A percentile compares a stretch with the other conserved stretches of the same genome.
These are phyloP conservation scores for Phytophthora constricta DNA, from an alignment of 352 stramenopile species.

Conservation along the genomic window DNA sequence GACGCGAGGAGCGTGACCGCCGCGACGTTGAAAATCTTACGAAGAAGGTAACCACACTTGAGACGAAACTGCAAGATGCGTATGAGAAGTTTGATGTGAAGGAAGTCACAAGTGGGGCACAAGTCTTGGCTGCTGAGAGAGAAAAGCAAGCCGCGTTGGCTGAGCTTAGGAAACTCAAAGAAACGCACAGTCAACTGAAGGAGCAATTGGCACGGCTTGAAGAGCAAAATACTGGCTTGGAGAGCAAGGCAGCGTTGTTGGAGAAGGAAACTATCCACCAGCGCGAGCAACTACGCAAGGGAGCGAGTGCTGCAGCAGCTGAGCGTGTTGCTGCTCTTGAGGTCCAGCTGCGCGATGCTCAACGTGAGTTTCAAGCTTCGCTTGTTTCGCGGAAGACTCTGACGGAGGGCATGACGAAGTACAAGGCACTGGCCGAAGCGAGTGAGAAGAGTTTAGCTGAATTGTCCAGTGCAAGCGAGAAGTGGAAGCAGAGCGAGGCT, in stretches of 20 bases:
- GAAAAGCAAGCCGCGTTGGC: constrained; percentile 61
- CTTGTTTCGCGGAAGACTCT: constrained; percentile 68
- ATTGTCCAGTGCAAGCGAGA: constrained; percentile 65
- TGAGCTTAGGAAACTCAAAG: constrained; percentile 52
- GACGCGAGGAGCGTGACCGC: constrained; percentile 62
- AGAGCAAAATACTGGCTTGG: constrained; percentile 53
- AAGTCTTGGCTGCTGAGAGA: constrained; percentile 54
- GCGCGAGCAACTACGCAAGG: constrained; percentile 70
- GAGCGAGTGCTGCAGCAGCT: constrained; percentile 56
- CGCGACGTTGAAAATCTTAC: constrained; percentile 52
- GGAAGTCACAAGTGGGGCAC: constrained; percentile 51
- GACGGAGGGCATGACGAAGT: constrained; percentile 67
- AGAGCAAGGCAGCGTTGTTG: constrained; percentile 50
- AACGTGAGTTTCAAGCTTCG: constrained; percentile 63
- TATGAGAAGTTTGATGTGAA: constrained; percentile 74
- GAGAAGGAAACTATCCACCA: constrained; percentile 68
- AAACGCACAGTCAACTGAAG: constrained; percentile 39
- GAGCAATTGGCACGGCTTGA: constrained; percentile 60
- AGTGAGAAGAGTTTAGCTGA: constrained; percentile 75
- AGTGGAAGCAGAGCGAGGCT: constrained; percentile 63
- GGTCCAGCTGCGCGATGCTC: constrained; percentile 63
- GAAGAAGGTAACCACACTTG: constrained; percentile 54
- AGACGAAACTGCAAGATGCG: constrained; percentile 63
- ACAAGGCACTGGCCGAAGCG: constrained; percentile 79
- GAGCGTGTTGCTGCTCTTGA: constrained; percentile 72